phyloP scores from a whole-genome alignment of 331 rosid genomes.

The Ulmus americana region DNA sequence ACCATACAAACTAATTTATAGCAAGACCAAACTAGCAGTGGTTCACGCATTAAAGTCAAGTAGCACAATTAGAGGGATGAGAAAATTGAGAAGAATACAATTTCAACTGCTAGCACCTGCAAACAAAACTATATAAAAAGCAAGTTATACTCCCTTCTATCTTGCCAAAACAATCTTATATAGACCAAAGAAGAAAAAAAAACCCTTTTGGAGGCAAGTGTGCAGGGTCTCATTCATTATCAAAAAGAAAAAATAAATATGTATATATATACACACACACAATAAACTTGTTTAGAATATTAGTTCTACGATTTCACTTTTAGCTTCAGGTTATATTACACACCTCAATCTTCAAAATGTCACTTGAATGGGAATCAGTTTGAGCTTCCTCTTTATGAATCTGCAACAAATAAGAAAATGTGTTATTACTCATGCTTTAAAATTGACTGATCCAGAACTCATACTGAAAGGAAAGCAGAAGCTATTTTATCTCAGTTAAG shows the following conservation, averaged over 20 bases:
- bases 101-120: slow-evolving; percentile 1
- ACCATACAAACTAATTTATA: slow-evolving; percentile 4
- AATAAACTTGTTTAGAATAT: background rate
- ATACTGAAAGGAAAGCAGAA: background rate
- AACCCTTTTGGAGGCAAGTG: background rate
- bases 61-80: slow-evolving; percentile 4
- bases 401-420: slow-evolving; percentile 41
- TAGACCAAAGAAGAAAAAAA: background rate
- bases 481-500: slow-evolving; percentile 11
- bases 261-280: background rate
- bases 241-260: background rate
- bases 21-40: background rate
- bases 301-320: background rate
- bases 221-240: background rate
- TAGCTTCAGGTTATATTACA: slow-evolving; percentile 5
- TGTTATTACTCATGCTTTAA: slow-evolving; percentile 24
- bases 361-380: slow-evolving; percentile 37
- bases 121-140: background rate
- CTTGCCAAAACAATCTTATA: background rate
- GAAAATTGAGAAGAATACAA: background rate
- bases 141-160: background rate
- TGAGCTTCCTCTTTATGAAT: slow-evolving; percentile 39
- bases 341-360: slow-evolving; percentile 53
- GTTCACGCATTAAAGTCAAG: background rate
- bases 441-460: slow-evolving; percentile 17